Base-by-base conservation (phyloP, 2,329 filamentous ascomycete species). In the Pseudogymnoascus sp. region DNA sequence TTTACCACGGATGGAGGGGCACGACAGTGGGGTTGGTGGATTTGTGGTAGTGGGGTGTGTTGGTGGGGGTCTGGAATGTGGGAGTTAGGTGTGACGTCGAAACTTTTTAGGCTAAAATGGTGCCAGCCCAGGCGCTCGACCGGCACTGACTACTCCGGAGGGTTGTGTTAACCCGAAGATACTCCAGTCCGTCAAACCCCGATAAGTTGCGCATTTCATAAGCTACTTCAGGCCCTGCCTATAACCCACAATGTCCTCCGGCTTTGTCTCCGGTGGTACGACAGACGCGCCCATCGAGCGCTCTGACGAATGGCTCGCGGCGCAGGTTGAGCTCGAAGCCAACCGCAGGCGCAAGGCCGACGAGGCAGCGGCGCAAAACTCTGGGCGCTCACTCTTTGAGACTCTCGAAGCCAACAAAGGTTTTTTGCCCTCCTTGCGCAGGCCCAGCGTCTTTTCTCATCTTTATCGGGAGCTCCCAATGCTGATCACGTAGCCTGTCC, bases 321-420 rank as follows among this genome's bases (percentile, higher is more conserved):
- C 70, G 4, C 70, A 72, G 43, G 65, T 67, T 63, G 77, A 66
- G 76, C 80, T 71, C 12, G 70, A 71, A 57, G 69, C 69, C 34
- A 70, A 71, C 16, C 62, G 64, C 32, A 60, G 62, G n/a, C 64
- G 64, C 22, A 70, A 71, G 60, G 67, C 65, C 22, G 58, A 60
- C 11, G 67, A 67, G 79, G 73, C 73, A 35, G 76, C 75, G 1
- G 71, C 74, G 18, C 74, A 73, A 47, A 63, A 64, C 35, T 74
- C 77, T 16, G 77, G 75, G 34, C 85, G 81, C 73, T 86, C 80
- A 59, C 77, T 94, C 28, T 94, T 81, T 70, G 90, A 92, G 43
- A 80, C 89, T 2, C 74, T 94, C 59, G 87, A 93, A 74, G 89
- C 87, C 43, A 94, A 94, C 74, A 93, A 92, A 83, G 87, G 86